Evolutionary conservation across 1,284 basidiomycete genomes (phyloP).

Genomic region (Boletus nobilissimus): DNA sequence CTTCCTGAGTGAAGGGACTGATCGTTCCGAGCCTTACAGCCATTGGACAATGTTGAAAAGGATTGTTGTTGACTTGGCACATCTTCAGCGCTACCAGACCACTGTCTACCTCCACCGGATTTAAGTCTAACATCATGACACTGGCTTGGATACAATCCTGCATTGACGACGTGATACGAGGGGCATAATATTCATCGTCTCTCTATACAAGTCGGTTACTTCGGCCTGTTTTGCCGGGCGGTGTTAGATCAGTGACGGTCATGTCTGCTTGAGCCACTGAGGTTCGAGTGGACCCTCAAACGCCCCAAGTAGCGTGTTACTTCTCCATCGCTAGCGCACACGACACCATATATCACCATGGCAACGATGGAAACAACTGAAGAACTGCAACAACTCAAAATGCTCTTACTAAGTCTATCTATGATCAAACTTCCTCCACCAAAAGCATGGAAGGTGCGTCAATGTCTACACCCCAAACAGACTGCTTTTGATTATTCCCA

Average conservation of each 20-base stretch:
- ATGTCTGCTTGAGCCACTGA: conserved; percentile 80
- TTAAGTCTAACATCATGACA: too few relatives aligned
- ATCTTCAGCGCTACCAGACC: too few relatives aligned
- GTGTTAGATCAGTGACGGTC: conserved; percentile 33
- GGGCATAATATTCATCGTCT: too few relatives aligned
- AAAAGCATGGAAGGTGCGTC: conserved; percentile 79
- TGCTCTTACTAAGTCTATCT: conserved; percentile 80
- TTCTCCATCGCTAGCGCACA: conserved; percentile 27
- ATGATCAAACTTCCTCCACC: conserved; percentile 77
- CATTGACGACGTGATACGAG: too few relatives aligned
- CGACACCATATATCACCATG: conserved; percentile 1
- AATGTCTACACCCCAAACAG: conserved; percentile 17
- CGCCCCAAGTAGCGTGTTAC: conserved; percentile 52
- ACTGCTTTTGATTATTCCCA: conserved; percentile 23
- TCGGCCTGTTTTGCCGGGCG: too few relatives aligned
- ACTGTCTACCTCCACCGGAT: too few relatives aligned
- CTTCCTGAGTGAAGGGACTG: too few relatives aligned
- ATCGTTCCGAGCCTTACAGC: too few relatives aligned
- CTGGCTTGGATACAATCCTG: too few relatives aligned
- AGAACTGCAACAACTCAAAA: conserved; percentile 78
- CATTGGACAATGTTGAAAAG: too few relatives aligned
- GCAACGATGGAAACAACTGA: conserved; percentile 71
- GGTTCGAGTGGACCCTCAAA: conserved; percentile 72
- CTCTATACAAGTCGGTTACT: too few relatives aligned
- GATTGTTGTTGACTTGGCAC: too few relatives aligned